Evolutionary conservation across 352 stramenopile species (phyloP).

Genomic region (Pythium coloratum): DNA sequence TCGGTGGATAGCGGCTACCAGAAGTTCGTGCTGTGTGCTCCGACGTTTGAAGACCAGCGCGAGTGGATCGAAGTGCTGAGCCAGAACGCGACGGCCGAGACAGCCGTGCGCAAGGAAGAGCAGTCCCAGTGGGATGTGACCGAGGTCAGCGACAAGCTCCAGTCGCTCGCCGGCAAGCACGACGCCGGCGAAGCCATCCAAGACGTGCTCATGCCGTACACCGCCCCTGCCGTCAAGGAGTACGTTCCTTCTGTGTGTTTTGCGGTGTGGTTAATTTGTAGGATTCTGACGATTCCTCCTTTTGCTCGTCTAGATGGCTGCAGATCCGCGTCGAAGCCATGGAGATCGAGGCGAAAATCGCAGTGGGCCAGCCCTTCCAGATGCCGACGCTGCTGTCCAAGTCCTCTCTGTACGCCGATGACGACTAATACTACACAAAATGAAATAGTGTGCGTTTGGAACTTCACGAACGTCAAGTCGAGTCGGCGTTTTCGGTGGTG

Average conservation of each 20-base stretch:
- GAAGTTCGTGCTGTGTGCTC: slow-evolving; percentile 81
- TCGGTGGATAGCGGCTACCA: slow-evolving; percentile 80
- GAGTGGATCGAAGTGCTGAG: slow-evolving; percentile 88
- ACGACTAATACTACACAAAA: slow-evolving; percentile 52
- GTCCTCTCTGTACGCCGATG: slow-evolving; percentile 83
- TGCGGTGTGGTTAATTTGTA: not conserved
- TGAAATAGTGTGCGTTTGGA: not conserved
- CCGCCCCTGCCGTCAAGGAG: slow-evolving; percentile 85
- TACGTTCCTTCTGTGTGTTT: slow-evolving; percentile 36
- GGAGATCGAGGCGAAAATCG: slow-evolving; percentile 86
- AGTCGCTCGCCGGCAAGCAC: slow-evolving; percentile 81
- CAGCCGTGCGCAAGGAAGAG: slow-evolving; percentile 74
- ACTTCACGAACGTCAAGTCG: not conserved
- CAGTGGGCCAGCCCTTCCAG: slow-evolving; percentile 68
- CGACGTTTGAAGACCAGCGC: slow-evolving; percentile 85
- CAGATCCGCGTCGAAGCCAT: slow-evolving; percentile 84
- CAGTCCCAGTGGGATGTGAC: slow-evolving; percentile 73
- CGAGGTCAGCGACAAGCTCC: slow-evolving; percentile 75
- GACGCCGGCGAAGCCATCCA: slow-evolving; percentile 63
- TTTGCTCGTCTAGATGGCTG: slow-evolving; percentile 59
- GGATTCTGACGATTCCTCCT: not conserved
- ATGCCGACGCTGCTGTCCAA: slow-evolving; percentile 88
- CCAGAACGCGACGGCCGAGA: slow-evolving; percentile 83
- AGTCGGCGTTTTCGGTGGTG: too few species aligned
- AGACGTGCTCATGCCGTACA: slow-evolving; percentile 74